A percentile compares a stretch with the other conserved stretches of the same genome.
These are phyloP conservation scores for Gonapodya prolifera DNA, from an alignment of 192 early-diverging fungal genomes.

Conservation along the genomic window DNA sequence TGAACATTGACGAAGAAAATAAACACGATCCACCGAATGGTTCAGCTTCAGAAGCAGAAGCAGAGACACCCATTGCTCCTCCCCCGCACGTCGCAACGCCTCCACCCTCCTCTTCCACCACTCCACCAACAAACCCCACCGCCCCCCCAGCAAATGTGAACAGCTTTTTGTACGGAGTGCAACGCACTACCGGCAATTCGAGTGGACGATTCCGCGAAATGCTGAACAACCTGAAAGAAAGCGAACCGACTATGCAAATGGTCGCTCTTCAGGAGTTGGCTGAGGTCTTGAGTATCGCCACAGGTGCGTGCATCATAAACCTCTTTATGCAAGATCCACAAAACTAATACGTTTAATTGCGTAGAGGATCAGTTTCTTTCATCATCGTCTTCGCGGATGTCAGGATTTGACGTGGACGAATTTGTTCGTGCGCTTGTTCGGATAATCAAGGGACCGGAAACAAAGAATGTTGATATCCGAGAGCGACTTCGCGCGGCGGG, in stretches of 20 bases:
- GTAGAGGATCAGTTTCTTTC: not conserved
- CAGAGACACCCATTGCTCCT: too few species aligned
- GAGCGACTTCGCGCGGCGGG: not conserved
- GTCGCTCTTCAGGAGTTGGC: conserved; percentile 77
- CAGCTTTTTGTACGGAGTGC: not conserved
- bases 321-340: not conserved
- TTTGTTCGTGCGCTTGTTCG: conserved; percentile 55
- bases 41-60: too few species aligned
- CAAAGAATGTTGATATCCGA: not conserved
- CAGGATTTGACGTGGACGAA: conserved; percentile 45
- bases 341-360: not conserved
- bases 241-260: conserved; percentile 54
- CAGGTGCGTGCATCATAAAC: conserved; percentile 50
- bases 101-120: not conserved
- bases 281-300: conserved; percentile 62
- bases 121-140: not conserved
- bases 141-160: not conserved
- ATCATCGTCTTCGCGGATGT: conserved; percentile 14
- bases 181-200: not conserved
- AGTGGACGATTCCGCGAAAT: not conserved
- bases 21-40: too few species aligned
- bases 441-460: conserved; percentile 32
- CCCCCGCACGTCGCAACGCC: not conserved
- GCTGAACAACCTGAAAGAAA: not conserved
- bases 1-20: too few species aligned